Percentiles rank a stretch among this genome's conserved stretches.
These are phyloP conservation scores for Russula virescens DNA, from an alignment of 768 basidiomycete species.

Conservation along the genomic window DNA sequence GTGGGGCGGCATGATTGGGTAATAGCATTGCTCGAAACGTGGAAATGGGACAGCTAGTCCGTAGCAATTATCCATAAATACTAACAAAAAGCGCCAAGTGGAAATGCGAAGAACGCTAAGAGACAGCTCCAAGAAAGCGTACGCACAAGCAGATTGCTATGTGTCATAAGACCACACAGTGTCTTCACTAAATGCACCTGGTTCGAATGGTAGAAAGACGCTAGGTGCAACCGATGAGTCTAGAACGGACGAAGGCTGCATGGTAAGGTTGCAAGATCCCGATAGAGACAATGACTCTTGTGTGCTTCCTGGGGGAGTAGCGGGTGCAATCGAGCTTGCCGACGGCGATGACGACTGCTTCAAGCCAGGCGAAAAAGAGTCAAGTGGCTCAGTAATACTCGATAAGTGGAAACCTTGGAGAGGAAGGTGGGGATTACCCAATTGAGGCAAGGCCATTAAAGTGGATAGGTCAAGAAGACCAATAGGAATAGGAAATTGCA, in stretches of 20 bases:
- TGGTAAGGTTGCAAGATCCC: neutral
- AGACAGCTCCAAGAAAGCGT: neutral
- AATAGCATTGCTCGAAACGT: neutral
- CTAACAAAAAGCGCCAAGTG: neutral
- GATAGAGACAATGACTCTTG: neutral
- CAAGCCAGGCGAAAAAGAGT: neutral
- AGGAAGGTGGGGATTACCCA: neutral
- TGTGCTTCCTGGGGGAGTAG: neutral
- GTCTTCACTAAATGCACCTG: neutral
- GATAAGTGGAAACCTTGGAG: neutral
- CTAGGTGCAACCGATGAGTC: slow-evolving; percentile 8
- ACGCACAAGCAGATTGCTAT: neutral
- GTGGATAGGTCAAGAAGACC: neutral
- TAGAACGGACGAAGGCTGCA: neutral
- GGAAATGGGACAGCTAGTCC: neutral
- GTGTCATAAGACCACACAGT: neutral
- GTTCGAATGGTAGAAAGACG: neutral
- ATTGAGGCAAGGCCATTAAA: neutral
- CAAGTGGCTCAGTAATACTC: neutral
- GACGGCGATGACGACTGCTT: neutral
- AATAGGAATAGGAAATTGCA: neutral
- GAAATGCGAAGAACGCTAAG: neutral
- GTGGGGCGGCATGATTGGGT: too few species aligned
- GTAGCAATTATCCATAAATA: neutral
- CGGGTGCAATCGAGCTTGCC: neutral